Percentiles rank a stretch among this genome's conserved stretches.
These are phyloP conservation scores for Populus deltoides DNA, from an alignment of 345 rosid genomes.

Conservation along the genomic window DNA sequence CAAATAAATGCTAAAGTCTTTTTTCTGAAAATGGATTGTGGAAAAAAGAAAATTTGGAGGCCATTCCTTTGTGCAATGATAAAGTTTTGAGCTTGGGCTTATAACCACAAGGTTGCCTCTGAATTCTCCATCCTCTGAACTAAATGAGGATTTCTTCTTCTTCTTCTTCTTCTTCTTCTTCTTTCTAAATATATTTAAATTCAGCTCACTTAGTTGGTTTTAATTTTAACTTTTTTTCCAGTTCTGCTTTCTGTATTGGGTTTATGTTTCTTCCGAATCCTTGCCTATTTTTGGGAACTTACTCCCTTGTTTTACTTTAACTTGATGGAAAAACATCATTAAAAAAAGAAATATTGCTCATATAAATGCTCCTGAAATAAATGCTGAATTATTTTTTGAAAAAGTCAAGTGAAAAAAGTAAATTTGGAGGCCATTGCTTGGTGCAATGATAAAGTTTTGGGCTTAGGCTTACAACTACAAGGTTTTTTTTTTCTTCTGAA, in stretches of 20 bases:
- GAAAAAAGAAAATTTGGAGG: background rate
- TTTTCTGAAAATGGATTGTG: background rate
- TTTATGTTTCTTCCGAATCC: background rate
- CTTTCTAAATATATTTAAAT: background rate
- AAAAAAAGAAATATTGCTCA: background rate
- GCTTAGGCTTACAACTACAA: background rate
- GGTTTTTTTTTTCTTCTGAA: background rate
- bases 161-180: background rate
- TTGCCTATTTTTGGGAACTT: background rate
- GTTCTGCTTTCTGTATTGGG: background rate
- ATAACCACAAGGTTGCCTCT: background rate
- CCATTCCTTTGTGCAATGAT: background rate
- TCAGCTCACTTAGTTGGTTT: background rate
- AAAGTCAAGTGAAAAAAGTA: background rate
- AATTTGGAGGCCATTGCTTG: background rate
- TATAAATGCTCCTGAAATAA: background rate
- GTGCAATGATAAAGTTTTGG: background rate
- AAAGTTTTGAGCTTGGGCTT: background rate
- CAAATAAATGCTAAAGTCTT: background rate
- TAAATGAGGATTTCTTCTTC: background rate
- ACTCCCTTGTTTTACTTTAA: background rate
- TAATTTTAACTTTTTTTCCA: background rate
- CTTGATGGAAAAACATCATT: background rate
- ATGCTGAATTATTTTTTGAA: background rate
- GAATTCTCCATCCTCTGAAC: background rate